Percentiles rank a stretch among this genome's conserved stretches.
phyloP scores from a whole-genome alignment of 371 early-diverging fungal genomes.

The Syncephalastrum racemosum region DNA sequence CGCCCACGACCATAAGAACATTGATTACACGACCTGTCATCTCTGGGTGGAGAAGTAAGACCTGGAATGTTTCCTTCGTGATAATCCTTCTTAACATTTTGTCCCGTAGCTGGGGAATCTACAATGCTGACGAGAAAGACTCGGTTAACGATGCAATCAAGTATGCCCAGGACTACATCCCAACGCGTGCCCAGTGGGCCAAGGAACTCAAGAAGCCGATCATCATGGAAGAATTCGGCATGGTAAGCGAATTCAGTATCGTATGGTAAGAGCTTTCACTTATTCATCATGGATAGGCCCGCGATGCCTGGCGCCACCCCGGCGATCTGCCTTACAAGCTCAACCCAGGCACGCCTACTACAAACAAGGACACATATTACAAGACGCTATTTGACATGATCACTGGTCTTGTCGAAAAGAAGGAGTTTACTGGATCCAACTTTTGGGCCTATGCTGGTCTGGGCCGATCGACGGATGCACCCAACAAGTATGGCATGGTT shows the following conservation, averaged over 20 bases:
- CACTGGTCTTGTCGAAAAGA: conserved; percentile 20
- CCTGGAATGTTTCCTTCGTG: too few relatives aligned
- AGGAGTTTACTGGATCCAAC: conserved; percentile 25
- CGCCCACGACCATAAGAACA: conserved; percentile 36
- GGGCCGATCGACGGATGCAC: conserved; percentile 35
- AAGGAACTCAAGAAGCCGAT: conserved; percentile 45
- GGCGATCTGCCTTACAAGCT: conserved; percentile 33
- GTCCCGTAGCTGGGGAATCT: conserved; percentile 42
- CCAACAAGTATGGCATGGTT: conserved; percentile 35
- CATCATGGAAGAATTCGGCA: conserved; percentile 59
- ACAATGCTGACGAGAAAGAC: conserved; percentile 28
- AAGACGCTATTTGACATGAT: conserved; percentile 38
- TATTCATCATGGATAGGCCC: conserved; percentile 17
- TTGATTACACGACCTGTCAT: conserved; percentile 59
- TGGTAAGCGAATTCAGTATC: conserved; percentile 12
- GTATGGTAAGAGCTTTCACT: not conserved
- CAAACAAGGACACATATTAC: conserved; percentile 50
- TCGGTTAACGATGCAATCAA: conserved; percentile 20
- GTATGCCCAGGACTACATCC: conserved; percentile 31
- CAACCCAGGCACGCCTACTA: conserved; percentile 41
- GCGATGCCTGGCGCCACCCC: conserved; percentile 46
- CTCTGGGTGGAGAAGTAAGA: conserved; percentile 61
- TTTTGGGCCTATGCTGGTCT: conserved; percentile 51
- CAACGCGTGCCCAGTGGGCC: conserved; percentile 41
- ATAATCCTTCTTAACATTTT: conserved; percentile 6